Evolutionary conservation across 2,329 filamentous ascomycete species (phyloP).

Genomic region (Penicillium concentricum): DNA sequence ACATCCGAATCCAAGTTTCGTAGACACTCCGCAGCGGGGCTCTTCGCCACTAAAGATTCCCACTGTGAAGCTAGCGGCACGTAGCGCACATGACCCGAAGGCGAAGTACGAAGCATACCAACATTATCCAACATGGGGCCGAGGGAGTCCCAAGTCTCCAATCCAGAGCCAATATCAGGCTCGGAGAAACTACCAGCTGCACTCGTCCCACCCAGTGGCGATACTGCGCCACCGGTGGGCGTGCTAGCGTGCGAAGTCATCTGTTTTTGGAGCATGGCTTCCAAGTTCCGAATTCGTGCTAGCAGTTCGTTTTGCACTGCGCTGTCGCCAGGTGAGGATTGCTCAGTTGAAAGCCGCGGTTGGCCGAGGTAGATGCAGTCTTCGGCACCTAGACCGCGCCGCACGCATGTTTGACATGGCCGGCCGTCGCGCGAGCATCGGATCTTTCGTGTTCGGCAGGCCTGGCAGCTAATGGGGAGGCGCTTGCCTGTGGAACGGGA

Average conservation of each 20-base stretch:
- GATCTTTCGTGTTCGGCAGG: constrained; percentile 43
- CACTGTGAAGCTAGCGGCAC: constrained; percentile 34
- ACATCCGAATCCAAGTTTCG: constrained; percentile 27
- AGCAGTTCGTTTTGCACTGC: constrained; percentile 33
- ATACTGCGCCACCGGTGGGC: constrained; percentile 23
- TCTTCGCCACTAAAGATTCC: constrained; percentile 30
- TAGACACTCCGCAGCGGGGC: constrained; percentile 26
- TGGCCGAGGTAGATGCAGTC: constrained; percentile 41
- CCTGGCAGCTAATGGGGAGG: constrained; percentile 42
- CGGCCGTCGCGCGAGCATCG: constrained; percentile 40
- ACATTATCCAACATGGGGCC: constrained; percentile 26
- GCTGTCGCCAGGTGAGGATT: constrained; percentile 22
- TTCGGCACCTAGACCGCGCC: constrained; percentile 37
- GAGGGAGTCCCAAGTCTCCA: constrained; percentile 17
- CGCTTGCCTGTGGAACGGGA: constrained; percentile 34
- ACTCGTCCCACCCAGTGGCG: constrained; percentile 29
- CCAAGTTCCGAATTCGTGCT: constrained; percentile 36
- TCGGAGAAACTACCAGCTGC: constrained; percentile 29
- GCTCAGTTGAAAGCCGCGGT: constrained; percentile 31
- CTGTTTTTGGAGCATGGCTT: constrained; percentile 38
- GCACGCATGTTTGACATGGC: constrained; percentile 42
- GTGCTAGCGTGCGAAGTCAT: constrained; percentile 23
- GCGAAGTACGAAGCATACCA: constrained; percentile 32
- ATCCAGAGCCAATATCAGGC: constrained; percentile 6
- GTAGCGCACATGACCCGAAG: constrained; percentile 39